A percentile compares a stretch with the other conserved stretches of the same genome.
phyloP scores from a whole-genome alignment of 2,329 filamentous ascomycete species.

The Parascedosporium putredinis region DNA sequence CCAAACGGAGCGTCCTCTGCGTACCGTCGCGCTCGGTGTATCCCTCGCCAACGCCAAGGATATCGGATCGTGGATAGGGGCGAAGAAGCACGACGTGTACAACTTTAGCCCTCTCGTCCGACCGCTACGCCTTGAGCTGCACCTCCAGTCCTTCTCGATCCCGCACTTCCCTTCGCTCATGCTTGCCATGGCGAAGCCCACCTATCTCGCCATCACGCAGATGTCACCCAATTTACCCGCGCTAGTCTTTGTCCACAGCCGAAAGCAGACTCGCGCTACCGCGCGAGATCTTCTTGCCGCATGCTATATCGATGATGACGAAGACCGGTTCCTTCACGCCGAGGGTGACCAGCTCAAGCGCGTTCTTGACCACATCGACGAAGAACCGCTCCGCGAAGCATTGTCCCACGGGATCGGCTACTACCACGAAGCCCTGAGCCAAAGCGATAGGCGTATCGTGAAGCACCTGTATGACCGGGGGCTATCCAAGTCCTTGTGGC shows the following conservation, averaged over 20 bases:
- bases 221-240: conserved; percentile 83
- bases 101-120: conserved; percentile 94
- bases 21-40: conserved; percentile 83
- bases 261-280: conserved; percentile 84
- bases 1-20: conserved; percentile 73
- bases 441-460: conserved; percentile 86
- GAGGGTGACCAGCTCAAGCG: conserved; percentile 73
- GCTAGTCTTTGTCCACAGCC: conserved; percentile 81
- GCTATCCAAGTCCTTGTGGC: conserved; percentile 75
- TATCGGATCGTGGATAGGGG: conserved; percentile 95
- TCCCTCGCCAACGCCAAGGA: conserved; percentile 89
- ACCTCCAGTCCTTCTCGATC: conserved; percentile 90
- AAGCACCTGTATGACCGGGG: conserved; percentile 84
- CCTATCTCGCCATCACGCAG: conserved; percentile 79
- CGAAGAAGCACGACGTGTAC: conserved; percentile 95
- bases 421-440: conserved; percentile 86
- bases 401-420: conserved; percentile 92
- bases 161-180: conserved; percentile 97
- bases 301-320: conserved; percentile 78
- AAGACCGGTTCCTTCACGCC: conserved; percentile 86
- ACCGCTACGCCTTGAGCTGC: conserved; percentile 80
- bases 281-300: conserved; percentile 81
- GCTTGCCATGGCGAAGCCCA: conserved; percentile 95
- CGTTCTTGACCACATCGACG: conserved; percentile 72
- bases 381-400: conserved; percentile 78